phyloP scores from a whole-genome alignment of 768 basidiomycete genomes.

The Kwoniella newhampshirensis region DNA sequence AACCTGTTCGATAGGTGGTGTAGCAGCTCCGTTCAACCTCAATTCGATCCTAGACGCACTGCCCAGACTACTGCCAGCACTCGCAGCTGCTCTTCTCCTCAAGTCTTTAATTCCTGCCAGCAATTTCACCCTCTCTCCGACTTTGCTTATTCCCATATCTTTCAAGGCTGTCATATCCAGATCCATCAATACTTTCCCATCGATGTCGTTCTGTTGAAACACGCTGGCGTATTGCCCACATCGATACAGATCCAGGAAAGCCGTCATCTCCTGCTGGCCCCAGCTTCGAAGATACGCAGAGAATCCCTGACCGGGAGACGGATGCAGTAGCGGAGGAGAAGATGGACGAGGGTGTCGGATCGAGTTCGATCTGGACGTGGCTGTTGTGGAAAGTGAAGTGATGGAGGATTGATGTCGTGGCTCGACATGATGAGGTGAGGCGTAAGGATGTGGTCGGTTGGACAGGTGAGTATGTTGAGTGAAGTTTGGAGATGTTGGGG shows the following conservation, averaged over 20 bases:
- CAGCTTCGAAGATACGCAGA: slow-evolving; percentile 48
- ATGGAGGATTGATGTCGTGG: slow-evolving; percentile 20
- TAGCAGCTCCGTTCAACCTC: slow-evolving; percentile 34
- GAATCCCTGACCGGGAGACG: slow-evolving; percentile 36
- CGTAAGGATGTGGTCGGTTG: slow-evolving; percentile 11
- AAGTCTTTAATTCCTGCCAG: slow-evolving; percentile 78
- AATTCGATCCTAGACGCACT: slow-evolving; percentile 40
- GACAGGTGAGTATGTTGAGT: slow-evolving; percentile 13
- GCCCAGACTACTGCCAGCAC: slow-evolving; percentile 34
- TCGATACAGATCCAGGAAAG: slow-evolving; percentile 76
- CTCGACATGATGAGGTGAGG: slow-evolving; percentile 9
- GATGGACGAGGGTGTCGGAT: slow-evolving; percentile 37
- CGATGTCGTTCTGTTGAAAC: slow-evolving; percentile 84
- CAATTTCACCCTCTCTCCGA: slow-evolving; percentile 89
- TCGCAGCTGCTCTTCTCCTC: slow-evolving; percentile 60
- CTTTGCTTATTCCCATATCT: slow-evolving; percentile 84
- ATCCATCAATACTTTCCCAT: slow-evolving; percentile 87
- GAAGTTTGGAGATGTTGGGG: slow-evolving; percentile 46
- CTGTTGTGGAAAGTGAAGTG: slow-evolving; percentile 20
- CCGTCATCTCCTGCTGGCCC: slow-evolving; percentile 56
- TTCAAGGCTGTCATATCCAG: slow-evolving; percentile 80
- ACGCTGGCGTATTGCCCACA: slow-evolving; percentile 66
- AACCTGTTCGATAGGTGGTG: slow-evolving; percentile 32
- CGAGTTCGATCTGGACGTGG: slow-evolving; percentile 15
- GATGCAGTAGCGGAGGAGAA: slow-evolving; percentile 38